A percentile compares a stretch with the other conserved stretches of the same genome.
These are phyloP conservation scores for Ploettnerulaceae sp. DNA, from an alignment of 2,329 filamentous ascomycete genomes.

Conservation along the genomic window DNA sequence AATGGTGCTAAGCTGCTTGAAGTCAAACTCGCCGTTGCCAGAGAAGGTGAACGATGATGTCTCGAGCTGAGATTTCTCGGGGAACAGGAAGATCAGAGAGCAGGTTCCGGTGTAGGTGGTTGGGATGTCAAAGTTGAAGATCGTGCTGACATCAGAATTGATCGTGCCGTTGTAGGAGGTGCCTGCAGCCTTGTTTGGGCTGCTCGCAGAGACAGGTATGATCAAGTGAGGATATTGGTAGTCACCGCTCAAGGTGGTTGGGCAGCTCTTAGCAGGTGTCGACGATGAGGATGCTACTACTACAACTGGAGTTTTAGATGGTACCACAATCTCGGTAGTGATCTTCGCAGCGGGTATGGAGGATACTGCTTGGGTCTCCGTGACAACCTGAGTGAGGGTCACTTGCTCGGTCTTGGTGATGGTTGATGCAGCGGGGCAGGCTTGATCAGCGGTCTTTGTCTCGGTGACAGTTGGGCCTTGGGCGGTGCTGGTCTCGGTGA, in stretches of 20 bases:
- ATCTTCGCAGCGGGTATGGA: not conserved
- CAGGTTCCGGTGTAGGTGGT: slow-evolving; percentile 55
- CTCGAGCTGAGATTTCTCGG: slow-evolving; percentile 48
- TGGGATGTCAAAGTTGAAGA: slow-evolving; percentile 68
- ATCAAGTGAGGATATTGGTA: slow-evolving; percentile 60
- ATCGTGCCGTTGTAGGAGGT: slow-evolving; percentile 52
- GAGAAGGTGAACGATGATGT: slow-evolving; percentile 53
- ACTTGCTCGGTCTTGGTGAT: not conserved
- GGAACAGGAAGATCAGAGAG: slow-evolving; percentile 61
- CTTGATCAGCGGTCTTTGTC: not conserved
- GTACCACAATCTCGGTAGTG: not conserved
- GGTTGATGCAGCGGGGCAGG: slow-evolving; percentile 1
- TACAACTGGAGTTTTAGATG: no score
- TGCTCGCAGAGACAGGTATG: slow-evolving; percentile 50
- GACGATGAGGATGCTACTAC: no score
- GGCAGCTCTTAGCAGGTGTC: slow-evolving; percentile 26
- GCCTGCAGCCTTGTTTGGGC: slow-evolving; percentile 47
- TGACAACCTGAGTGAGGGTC: not conserved
- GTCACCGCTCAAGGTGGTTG: slow-evolving; percentile 39
- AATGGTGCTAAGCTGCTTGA: slow-evolving; percentile 43
- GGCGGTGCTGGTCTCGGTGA: not conserved
- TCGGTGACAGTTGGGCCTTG: slow-evolving; percentile 1
- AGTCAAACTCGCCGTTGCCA: slow-evolving; percentile 48
- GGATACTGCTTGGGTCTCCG: not conserved
- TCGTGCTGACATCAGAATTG: slow-evolving; percentile 47